Percentiles rank a stretch among this genome's conserved stretches.
phyloP scores from a whole-genome alignment of 306 rosid genomes.

The Calophaca sinica region DNA sequence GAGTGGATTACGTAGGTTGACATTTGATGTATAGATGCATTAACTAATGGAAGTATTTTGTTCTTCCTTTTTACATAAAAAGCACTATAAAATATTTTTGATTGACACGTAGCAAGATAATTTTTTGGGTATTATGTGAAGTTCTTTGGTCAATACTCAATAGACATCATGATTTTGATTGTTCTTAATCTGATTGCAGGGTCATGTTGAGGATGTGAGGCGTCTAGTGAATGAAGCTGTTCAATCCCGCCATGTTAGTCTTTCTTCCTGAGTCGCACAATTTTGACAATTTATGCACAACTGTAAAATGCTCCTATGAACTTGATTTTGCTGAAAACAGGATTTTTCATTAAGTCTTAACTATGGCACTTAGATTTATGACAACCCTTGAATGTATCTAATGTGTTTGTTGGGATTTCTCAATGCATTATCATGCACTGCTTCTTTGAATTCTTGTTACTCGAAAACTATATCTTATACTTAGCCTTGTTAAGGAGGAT shows the following conservation, averaged over 20 bases:
- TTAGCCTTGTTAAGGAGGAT: background rate
- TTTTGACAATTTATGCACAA: slow-evolving; percentile 26
- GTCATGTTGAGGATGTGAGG: slow-evolving; percentile 88
- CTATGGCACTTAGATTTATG: slow-evolving; percentile 14
- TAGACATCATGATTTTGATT: slow-evolving; percentile 28
- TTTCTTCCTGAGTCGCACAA: slow-evolving; percentile 44
- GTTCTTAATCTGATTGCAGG: slow-evolving; percentile 62
- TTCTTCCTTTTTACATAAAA: background rate
- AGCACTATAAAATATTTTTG: slow-evolving; percentile 18
- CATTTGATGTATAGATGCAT: slow-evolving; percentile 30
- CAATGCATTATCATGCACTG: slow-evolving; percentile 4
- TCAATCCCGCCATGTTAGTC: slow-evolving; percentile 90
- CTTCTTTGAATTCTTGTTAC: slow-evolving; percentile 10
- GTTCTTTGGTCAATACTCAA: slow-evolving; percentile 24
- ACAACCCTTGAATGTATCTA: slow-evolving; percentile 31
- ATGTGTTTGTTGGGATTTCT: slow-evolving; percentile 14
- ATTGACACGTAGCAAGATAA: slow-evolving; percentile 8
- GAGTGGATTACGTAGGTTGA: slow-evolving; percentile 15
- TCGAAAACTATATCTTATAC: slow-evolving; percentile 29
- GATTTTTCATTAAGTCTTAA: background rate
- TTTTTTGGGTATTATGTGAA: background rate
- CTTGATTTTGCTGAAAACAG: slow-evolving; percentile 27
- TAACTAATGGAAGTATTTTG: background rate
- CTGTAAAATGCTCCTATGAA: slow-evolving; percentile 26
- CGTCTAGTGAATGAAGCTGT: slow-evolving; percentile 94